Base-by-base conservation (phyloP, 345 rosid genomes). In the Brassica juncea region DNA sequence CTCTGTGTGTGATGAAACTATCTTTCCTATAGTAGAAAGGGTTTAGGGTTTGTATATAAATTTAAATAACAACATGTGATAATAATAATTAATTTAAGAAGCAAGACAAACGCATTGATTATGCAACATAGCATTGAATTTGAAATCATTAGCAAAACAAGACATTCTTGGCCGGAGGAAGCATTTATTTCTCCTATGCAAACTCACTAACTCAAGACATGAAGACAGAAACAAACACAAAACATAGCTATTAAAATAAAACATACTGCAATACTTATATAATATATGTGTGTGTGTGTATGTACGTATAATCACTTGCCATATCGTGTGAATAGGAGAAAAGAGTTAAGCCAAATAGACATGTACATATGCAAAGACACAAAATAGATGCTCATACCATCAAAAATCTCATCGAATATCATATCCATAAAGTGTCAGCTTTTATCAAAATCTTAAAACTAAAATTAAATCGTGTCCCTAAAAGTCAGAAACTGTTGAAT, bases 1-100 rank as follows among this genome's bases (percentile, higher is more conserved):
- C 99, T 82, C 99, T 86, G 68, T 94, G 99, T 19, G 99, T 94
- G 75, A 91, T 92, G 72, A 94, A 94, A 77, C 97, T 94, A 72
- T 94, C 99, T 84, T 94, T 94, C 88, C 99, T 94, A 87, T 80
- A 69, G 72, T 12, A 23, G 7, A 70, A 49, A 83, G 8, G n/a
- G 27, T 61, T 63, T 59, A 61, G 69, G 32, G 19, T 74, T 68
- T 47, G 25, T 63, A 49, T 2, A 42, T 55, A 59, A 37, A 59
- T 14, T 60, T 27, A 32, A 16, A 30, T 58, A 68, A 47, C 31
- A 12, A 54, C 12, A 21, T 65, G 6, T 28, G 27, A 30, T 11
- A 71, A 12, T 60, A 27, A 67, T 30, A 69, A 68, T 70, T 57
- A 80, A 32, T 16, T 6, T 15, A 47, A 60, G 25, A 73, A 34